These are phyloP conservation scores for Sicyos edulis DNA, from an alignment of 306 rosid genomes.

Conservation along the genomic window DNA sequence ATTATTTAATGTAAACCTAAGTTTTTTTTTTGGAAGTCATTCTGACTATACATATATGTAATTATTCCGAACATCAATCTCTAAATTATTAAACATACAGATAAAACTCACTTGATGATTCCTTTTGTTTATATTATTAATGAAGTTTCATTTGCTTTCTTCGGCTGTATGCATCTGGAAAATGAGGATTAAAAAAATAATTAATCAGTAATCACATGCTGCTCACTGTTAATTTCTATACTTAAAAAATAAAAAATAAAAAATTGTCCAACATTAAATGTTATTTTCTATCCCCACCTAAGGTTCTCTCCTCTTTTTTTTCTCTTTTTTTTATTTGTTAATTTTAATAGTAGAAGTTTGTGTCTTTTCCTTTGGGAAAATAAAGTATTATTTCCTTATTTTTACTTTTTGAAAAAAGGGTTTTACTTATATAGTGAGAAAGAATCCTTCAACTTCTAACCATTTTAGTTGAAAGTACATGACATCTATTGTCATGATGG, in stretches of 20 bases:
- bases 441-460: too few species aligned
- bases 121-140: background rate
- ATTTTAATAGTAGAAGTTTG: background rate
- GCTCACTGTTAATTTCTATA: background rate
- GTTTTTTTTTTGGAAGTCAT: background rate
- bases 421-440: too few species aligned
- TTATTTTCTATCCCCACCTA: background rate
- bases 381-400: too few species aligned
- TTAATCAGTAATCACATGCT: background rate
- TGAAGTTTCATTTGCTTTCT: background rate
- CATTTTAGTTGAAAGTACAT: too few species aligned
- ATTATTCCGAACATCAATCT: too few species aligned
- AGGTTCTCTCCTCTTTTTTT: background rate
- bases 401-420: too few species aligned
- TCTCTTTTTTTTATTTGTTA: background rate
- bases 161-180: background rate
- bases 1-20: background rate
- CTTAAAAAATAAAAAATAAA: too few species aligned
- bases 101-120: too few species aligned
- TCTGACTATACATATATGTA: too few species aligned
- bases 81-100: too few species aligned
- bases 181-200: background rate
- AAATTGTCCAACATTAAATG: background rate
- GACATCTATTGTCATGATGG: too few species aligned
- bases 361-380: background rate